Evolutionary conservation across 202 grass and related monocot species (phyloP), one percentile per base, ranked within the genome.

Genomic region (Schoenoplectus triqueter): DNA sequence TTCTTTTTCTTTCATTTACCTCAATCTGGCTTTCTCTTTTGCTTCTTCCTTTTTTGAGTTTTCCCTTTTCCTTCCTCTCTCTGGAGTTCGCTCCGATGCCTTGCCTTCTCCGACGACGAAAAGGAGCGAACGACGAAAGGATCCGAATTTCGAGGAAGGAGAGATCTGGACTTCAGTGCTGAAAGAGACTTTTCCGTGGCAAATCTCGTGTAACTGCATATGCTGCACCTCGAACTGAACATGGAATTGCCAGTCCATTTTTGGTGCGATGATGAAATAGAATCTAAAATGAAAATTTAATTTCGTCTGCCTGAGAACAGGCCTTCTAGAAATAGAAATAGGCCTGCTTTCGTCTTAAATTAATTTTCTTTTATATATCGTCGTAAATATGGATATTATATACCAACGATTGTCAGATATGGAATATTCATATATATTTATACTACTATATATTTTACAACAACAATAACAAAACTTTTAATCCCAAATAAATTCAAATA

Each of bases 1-100:
- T 65, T 81, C 81, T 22, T 83, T 83, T 39, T 84, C 52, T 41
- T 75, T 85, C 88, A 90, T 81, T n/a, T 51, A 3, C 39, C 14
- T 63, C 49, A 75, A 20, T 73, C 39, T 73, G 10, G 6, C 18
- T 62, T 10, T 20, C 50, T 52, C 17, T 21, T 52, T 7, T 52
- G 57, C 14, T 39, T 63, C 51, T 31, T 31, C 31, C 31, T 31
- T 31, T 31, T 31, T 31, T 31, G 31, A 31, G 31, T 64, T 74
- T 61, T 20, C 69, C 68, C 54, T 47, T 78, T 57, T 40, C 44
- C 10, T 49, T 69, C 78, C 72, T 78, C 52, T 15, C 68, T 46
- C 54, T 69, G 70, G 51, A 22, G 47, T 73, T 73, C 47, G 69
- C 47, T 51, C 3, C 47, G 71, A 52, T 54, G 4, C 20, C 13